Conservation (phyloP, 371 early-diverging fungal species). For the Sanchytrium tribonematis region DNA sequence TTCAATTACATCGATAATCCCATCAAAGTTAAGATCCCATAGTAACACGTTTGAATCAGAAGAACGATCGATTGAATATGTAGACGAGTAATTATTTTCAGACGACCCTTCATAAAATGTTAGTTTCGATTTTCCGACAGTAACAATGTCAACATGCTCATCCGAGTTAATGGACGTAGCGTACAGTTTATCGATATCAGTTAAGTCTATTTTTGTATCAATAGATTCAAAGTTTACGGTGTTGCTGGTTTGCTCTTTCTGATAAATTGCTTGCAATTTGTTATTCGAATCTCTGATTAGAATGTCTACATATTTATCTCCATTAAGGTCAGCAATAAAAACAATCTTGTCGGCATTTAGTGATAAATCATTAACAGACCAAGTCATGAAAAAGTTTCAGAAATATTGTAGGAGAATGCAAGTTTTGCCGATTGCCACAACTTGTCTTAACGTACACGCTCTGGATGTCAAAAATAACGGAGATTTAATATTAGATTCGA, state of each 20-base stretch:
- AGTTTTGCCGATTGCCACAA: neutral
- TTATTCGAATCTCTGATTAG: neutral
- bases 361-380: neutral
- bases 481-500: conserved; percentile 50
- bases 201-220: neutral
- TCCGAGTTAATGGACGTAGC: neutral
- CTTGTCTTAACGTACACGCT: conserved; percentile 13
- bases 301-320: neutral
- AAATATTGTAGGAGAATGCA: neutral
- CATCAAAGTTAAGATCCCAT: neutral
- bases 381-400: neutral
- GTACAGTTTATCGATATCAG: neutral
- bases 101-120: neutral
- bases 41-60: neutral
- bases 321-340: neutral
- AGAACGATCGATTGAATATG: neutral
- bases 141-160: neutral
- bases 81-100: neutral
- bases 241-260: neutral
- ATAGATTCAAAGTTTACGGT: neutral
- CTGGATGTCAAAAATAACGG: conserved; percentile 80
- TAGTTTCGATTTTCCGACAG: neutral
- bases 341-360: neutral
- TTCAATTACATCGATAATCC: neutral
- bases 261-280: neutral